Conservation (phyloP, 2,329 filamentous ascomycete genomes). For the Cordyceps fumosorosea region DNA sequence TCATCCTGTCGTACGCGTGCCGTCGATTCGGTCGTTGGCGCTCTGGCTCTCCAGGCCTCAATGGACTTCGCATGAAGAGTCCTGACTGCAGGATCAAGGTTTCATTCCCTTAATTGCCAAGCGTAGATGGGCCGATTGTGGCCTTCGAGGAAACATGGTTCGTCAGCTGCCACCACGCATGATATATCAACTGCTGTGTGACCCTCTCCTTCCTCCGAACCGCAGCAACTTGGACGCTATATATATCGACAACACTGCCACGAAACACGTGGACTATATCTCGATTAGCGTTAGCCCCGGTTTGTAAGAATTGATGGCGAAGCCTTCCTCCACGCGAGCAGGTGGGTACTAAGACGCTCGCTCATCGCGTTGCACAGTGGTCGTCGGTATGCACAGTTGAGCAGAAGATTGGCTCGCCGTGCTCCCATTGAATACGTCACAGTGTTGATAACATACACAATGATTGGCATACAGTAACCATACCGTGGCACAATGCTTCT, state of each 20-base stretch:
- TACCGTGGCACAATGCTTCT: background rate
- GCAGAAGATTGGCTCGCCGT: background rate
- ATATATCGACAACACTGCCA: background rate
- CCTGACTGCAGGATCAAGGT: background rate
- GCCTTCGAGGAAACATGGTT: background rate
- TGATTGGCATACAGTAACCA: background rate
- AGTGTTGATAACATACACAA: background rate
- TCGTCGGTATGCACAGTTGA: background rate
- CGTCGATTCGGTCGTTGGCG: slow-evolving; percentile 14
- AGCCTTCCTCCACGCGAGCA: background rate
- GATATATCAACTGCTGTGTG: background rate
- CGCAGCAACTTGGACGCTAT: background rate
- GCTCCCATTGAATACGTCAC: background rate
- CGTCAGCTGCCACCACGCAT: background rate
- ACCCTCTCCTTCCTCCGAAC: background rate
- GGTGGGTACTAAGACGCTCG: background rate
- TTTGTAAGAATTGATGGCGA: background rate
- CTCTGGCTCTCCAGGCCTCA: background rate
- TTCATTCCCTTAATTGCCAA: background rate
- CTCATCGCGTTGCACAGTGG: background rate
- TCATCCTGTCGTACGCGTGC: slow-evolving; percentile 14
- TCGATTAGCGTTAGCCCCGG: background rate
- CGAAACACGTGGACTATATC: background rate
- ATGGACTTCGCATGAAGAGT: background rate
- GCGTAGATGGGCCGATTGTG: background rate